Conservation (phyloP, 345 rosid genomes). For the Hibiscus syriacus region DNA sequence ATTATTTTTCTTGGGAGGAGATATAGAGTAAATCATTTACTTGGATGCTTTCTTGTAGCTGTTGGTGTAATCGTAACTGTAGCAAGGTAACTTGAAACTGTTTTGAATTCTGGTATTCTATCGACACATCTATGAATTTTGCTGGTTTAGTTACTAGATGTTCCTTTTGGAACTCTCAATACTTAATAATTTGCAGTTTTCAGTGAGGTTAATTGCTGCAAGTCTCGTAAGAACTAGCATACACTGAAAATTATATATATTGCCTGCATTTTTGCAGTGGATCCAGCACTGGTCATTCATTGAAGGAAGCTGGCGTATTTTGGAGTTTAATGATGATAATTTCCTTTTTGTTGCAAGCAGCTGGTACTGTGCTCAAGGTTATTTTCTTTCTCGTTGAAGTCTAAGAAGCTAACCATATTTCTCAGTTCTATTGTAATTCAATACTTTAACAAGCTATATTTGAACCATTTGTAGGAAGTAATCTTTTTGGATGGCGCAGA, state of each 20-base stretch:
- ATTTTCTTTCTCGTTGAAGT: slow-evolving; percentile 18
- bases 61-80: slow-evolving; percentile 81
- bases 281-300: slow-evolving; percentile 62
- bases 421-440: neutral
- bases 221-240: neutral
- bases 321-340: slow-evolving; percentile 86
- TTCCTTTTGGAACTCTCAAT: neutral
- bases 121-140: neutral
- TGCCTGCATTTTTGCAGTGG: slow-evolving; percentile 45
- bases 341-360: slow-evolving; percentile 90
- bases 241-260: slow-evolving; percentile 10
- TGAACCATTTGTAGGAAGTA: slow-evolving; percentile 53
- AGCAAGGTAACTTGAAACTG: slow-evolving; percentile 50
- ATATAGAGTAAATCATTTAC: slow-evolving; percentile 65
- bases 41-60: slow-evolving; percentile 83
- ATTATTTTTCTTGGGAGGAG: slow-evolving; percentile 78
- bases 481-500: slow-evolving; percentile 56
- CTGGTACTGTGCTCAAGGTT: slow-evolving; percentile 84
- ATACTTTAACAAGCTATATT: slow-evolving; percentile 13
- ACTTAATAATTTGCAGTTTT: neutral
- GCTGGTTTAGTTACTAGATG: neutral
- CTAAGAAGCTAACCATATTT: neutral
- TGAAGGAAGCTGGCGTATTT: slow-evolving; percentile 66
- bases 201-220: neutral
- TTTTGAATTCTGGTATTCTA: slow-evolving; percentile 1